Evolutionary conservation across 2,329 filamentous ascomycete species (phyloP).

Genomic region (Aureobasidium vineae): DNA sequence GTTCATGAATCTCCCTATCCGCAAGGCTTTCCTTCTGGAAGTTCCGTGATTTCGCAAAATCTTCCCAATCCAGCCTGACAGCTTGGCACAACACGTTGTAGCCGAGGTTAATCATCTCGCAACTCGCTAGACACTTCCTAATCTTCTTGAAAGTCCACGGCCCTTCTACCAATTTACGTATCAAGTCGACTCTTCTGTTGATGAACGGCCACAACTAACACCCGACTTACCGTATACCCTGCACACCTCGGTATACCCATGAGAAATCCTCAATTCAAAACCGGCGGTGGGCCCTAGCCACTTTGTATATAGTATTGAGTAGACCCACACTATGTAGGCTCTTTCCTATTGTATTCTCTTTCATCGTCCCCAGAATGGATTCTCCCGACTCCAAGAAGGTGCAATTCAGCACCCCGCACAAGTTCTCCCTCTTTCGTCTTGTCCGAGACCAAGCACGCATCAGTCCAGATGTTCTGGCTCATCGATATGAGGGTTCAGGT

Average conservation of each 20-base stretch:
- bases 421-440: constrained; percentile 29
- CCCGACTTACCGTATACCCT: neutral
- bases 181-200: neutral
- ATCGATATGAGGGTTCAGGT: constrained; percentile 47
- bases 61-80: neutral
- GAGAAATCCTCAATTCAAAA: neutral
- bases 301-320: neutral
- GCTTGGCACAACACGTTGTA: constrained; percentile 5
- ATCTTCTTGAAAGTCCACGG: neutral
- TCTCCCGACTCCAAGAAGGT: neutral
- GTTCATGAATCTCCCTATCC: neutral
- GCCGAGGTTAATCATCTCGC: constrained; percentile 9
- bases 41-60: neutral
- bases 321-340: constrained; percentile 3
- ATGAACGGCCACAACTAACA: neutral
- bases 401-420: neutral
- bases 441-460: constrained; percentile 38
- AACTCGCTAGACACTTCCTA: constrained; percentile 13
- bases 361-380: neutral
- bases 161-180: constrained; percentile 6
- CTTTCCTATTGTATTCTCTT: neutral
- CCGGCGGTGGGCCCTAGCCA: neutral
- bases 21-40: neutral
- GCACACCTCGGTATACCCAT: neutral
- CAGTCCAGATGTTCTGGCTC: constrained; percentile 38